Base-by-base conservation (phyloP, 306 rosid genomes). In the Dicorynia guianensis region DNA sequence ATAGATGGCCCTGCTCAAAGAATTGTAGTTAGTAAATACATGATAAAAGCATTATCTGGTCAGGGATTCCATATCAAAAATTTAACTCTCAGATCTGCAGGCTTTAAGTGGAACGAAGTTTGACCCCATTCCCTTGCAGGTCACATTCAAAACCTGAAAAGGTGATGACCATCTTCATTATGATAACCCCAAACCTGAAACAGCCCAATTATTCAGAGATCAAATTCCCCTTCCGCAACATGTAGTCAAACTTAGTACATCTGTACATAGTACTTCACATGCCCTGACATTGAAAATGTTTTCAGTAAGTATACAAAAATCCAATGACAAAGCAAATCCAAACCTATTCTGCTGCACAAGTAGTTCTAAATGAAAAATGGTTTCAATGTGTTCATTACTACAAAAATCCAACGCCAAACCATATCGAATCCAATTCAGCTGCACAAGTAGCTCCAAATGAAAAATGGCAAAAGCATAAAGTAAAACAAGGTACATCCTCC, bases 21-120 rank as follows among this genome's bases (percentile, higher is more conserved):
- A 74, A 79, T 57, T 81, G 69, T 76, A 82, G 60, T 67, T 36
- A 11, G 54, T 11, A 36, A 20, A 63, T 53, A 70, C 60, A 61
- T 79, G 68, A 67, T 25, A 48, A 48, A 34, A 43, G 19, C 52
- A 47, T 50, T 54, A 72, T 43, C 11, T 60, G 67, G 11, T n/a
- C 64, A 80, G 39, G 66, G 56, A 68, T 49, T 66, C 78, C 66
- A 63, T 60, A 78, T 78, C 76, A 77, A 85, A 61, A 78, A 86
- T 84, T 75, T 89, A 86, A 78, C 83, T 89, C 71, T 76, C 64
- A 15, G 58, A 55, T 63, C 75, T 63, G 81, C 61, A 79, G 74
- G 76, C 30, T 56, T 61, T 38, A 35, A 34, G 30, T 42, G 81
- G 73, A 19, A 76, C 36, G 53, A 63, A 50, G 71, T 63, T 62